Percentiles rank a stretch among this genome's conserved stretches.
Conservation (phyloP, 306 rosid species). For the Canavalia gladiata region DNA sequence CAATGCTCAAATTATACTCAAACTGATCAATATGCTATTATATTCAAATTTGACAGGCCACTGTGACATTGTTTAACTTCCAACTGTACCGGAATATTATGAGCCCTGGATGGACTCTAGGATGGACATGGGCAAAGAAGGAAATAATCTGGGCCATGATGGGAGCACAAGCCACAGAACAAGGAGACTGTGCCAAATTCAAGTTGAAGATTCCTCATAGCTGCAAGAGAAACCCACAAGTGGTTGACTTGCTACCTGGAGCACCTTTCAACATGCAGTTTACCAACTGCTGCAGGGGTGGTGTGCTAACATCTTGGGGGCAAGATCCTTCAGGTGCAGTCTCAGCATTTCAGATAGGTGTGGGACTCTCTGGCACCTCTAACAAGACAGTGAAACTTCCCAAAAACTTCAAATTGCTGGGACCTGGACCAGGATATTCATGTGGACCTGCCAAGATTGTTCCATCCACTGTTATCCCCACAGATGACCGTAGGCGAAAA, state of each 20-base stretch:
- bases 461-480: slow-evolving; percentile 66
- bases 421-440: slow-evolving; percentile 82
- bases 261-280: slow-evolving; percentile 80
- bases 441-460: slow-evolving; percentile 75
- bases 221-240: slow-evolving; percentile 72
- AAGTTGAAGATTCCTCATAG: slow-evolving; percentile 72
- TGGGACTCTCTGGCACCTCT: slow-evolving; percentile 76
- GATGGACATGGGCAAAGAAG: slow-evolving; percentile 86
- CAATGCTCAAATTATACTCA: neutral
- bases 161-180: slow-evolving; percentile 88
- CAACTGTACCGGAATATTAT: slow-evolving; percentile 73
- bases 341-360: slow-evolving; percentile 80
- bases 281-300: slow-evolving; percentile 76
- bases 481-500: slow-evolving; percentile 69
- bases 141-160: slow-evolving; percentile 77
- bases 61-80: slow-evolving; percentile 79
- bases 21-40: neutral
- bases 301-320: slow-evolving; percentile 80
- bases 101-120: slow-evolving; percentile 80
- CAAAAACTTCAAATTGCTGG: slow-evolving; percentile 68
- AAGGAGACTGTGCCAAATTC: slow-evolving; percentile 86
- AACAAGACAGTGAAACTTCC: slow-evolving; percentile 83
- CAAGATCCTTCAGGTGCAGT: slow-evolving; percentile 73
- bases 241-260: slow-evolving; percentile 78
- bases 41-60: slow-evolving; percentile 62